Conservation (phyloP, 768 basidiomycete genomes). For the Boletus tylopilopsis region DNA sequence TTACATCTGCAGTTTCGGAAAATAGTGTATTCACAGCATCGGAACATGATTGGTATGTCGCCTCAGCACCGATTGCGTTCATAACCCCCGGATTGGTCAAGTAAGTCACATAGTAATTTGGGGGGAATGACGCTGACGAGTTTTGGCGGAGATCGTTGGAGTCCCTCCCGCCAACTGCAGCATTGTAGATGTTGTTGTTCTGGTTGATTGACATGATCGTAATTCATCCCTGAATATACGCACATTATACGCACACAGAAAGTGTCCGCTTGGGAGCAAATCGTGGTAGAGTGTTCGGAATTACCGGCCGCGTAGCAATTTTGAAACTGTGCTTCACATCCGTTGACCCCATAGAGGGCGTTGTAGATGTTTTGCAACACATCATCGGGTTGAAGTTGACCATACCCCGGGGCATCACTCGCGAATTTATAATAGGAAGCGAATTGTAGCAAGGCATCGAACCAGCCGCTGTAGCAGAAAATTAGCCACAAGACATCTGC, state of each 20-base stretch:
- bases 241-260: constrained; percentile 46
- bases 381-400: constrained; percentile 49
- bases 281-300: constrained; percentile 40
- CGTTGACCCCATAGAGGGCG: constrained; percentile 43
- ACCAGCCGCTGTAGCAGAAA: constrained; percentile 50
- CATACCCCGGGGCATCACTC: constrained; percentile 61
- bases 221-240: neutral
- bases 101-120: constrained; percentile 51
- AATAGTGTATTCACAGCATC: constrained; percentile 41
- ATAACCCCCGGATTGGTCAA: constrained; percentile 35
- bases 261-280: constrained; percentile 48
- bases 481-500: neutral
- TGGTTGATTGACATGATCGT: constrained; percentile 16
- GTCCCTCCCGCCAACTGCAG: constrained; percentile 52
- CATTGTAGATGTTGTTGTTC: constrained; percentile 44
- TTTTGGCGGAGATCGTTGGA: constrained; percentile 57
- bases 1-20: constrained; percentile 52
- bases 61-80: constrained; percentile 50
- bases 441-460: constrained; percentile 61
- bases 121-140: constrained; percentile 48
- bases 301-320: constrained; percentile 56
- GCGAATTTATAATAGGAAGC: constrained; percentile 59
- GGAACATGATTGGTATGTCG: constrained; percentile 46
- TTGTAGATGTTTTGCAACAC: constrained; percentile 45
- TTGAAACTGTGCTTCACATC: constrained; percentile 52